Evolutionary conservation across 148 eudicot species (phyloP).

Genomic region (Talinum fruticosum): DNA sequence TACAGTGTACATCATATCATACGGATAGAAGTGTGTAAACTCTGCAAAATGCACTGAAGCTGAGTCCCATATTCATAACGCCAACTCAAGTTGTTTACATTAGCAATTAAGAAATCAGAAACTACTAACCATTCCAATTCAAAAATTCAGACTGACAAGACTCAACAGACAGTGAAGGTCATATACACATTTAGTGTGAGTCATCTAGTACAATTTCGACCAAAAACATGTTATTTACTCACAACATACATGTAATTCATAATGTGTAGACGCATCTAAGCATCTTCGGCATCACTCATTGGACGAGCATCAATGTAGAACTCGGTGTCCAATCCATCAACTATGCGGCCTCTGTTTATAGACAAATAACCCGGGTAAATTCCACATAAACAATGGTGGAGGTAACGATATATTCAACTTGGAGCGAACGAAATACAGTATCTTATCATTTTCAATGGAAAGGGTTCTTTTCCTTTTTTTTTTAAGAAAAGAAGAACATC

Average conservation of each 20-base stretch:
- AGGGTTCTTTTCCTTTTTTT: too few relatives aligned
- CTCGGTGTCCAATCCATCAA: conserved; percentile 63
- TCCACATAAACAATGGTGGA: background rate
- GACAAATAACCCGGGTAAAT: background rate
- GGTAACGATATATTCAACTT: background rate
- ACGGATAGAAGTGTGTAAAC: background rate
- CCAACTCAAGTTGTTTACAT: background rate
- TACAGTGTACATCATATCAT: too few relatives aligned
- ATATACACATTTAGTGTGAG: conserved; percentile 15
- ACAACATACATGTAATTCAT: conserved; percentile 5
- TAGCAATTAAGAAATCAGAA: background rate
- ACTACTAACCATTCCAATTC: conserved; percentile 6
- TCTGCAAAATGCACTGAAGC: background rate
- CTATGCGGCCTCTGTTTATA: conserved; percentile 61
- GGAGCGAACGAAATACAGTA: background rate
- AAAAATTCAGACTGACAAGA: conserved; percentile 1
- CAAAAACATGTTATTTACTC: background rate
- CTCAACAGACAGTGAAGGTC: background rate
- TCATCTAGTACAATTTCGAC: conserved; percentile 5
- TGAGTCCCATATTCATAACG: background rate
- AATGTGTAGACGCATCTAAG: conserved; percentile 15
- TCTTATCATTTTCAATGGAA: background rate
- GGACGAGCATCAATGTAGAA: conserved; percentile 62
- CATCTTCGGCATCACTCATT: conserved; percentile 69
- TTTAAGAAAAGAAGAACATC: background rate